A percentile compares a stretch with the other conserved stretches of the same genome.
Conservation (phyloP, 2,329 filamentous ascomycete genomes). For the Thelonectria rubi region DNA sequence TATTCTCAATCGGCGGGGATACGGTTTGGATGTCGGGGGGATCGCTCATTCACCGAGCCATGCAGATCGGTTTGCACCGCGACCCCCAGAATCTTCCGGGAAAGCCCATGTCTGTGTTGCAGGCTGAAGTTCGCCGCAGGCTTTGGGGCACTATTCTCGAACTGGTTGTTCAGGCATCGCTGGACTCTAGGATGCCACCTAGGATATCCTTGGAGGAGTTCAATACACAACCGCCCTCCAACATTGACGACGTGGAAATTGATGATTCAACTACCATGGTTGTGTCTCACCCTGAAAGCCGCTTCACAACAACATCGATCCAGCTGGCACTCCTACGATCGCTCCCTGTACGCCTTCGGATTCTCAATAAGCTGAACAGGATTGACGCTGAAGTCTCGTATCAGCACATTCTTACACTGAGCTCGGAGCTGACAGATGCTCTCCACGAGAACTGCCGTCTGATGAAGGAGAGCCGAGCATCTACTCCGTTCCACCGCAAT, state of each 20-base stretch:
- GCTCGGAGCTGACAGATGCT: constrained; percentile 44
- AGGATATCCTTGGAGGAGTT: constrained; percentile 52
- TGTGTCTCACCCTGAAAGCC: background rate
- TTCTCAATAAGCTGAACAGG: constrained; percentile 48
- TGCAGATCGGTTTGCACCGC: constrained; percentile 57
- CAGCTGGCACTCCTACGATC: constrained; percentile 50
- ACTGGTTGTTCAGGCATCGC: constrained; percentile 48
- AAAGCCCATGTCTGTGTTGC: constrained; percentile 43
- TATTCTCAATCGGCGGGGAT: constrained; percentile 53
- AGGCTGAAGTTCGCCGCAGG: constrained; percentile 52
- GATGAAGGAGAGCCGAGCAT: constrained; percentile 25
- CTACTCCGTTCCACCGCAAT: constrained; percentile 54
- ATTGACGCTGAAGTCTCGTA: constrained; percentile 48
- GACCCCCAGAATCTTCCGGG: constrained; percentile 51
- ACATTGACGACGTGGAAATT: constrained; percentile 41
- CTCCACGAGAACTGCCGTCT: constrained; percentile 37
- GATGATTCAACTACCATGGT: background rate
- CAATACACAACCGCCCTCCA: constrained; percentile 50
- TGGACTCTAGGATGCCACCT: constrained; percentile 52
- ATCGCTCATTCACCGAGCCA: constrained; percentile 52
- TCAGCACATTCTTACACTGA: constrained; percentile 47
- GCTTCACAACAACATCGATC: constrained; percentile 45
- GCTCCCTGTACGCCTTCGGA: constrained; percentile 47
- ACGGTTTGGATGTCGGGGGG: constrained; percentile 54
- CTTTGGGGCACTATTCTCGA: constrained; percentile 57